Evolutionary conservation across 768 basidiomycete genomes (phyloP), one percentile per base, ranked within the genome.

Genomic region (Cystobasidium tubakii): DNA sequence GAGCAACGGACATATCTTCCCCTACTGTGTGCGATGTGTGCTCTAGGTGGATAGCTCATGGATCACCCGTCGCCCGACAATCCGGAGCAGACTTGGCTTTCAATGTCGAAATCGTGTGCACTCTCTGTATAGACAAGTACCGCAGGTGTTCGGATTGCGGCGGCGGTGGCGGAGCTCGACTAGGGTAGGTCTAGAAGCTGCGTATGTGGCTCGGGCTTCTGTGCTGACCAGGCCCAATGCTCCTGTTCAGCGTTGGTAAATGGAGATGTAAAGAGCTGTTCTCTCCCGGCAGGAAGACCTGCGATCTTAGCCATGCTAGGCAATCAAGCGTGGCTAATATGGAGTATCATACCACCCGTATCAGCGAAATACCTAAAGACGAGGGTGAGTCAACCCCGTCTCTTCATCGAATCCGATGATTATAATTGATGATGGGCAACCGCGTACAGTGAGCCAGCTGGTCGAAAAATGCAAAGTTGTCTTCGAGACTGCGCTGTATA

Each of bases 251-350:
- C 4, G 76, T 77, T 36, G 77, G 76, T 2, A 76, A 78, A 12
- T 78, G 79, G 79, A 54, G 79, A 0, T 77, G 73, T 64, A 78
- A 77, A 36, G 76, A 79, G 60, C 66, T 79, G 21, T 79, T 79
- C 65, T 57, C 74, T 1, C 66, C 50, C 19, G 75, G 74, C 0
- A 62, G 79, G 2, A 75, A 75, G 33, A 79, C 79, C 0, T 79
- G 79, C 63, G 46, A 42, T 23, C 76, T 77, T 0, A 46, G 69
- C 21, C 79, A 79, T 65, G 74, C 74, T 1, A 75, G 79, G 33
- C 65, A 66, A 33, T 36, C 65, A 27, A 66, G 65, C 23, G 36
- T 66, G 36, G 23, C 65, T 21, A 43, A 17, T 66, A 66, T 66
- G 65, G 33, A 66, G 31, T 66, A 66, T 44, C 21, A n/a, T 43